A percentile compares a stretch with the other conserved stretches of the same genome.
Evolutionary conservation across 2,329 filamentous ascomycete species (phyloP).

Genomic region (Colletotrichum filicis): DNA sequence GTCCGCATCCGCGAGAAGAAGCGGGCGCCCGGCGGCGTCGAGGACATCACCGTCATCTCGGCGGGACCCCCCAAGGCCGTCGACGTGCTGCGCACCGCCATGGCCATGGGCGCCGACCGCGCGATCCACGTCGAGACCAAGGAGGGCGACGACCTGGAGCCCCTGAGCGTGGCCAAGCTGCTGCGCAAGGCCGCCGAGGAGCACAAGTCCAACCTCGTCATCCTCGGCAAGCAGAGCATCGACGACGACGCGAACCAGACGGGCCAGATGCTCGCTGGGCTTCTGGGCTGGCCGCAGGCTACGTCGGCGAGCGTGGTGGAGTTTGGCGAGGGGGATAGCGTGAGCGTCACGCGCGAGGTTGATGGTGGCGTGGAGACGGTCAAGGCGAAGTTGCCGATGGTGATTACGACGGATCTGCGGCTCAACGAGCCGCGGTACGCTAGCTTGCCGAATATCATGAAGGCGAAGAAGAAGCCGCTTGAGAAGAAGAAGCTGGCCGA

Average conservation of each 20-base stretch:
- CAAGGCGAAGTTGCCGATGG: conserved; percentile 84
- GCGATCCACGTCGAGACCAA: conserved; percentile 86
- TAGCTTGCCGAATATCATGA: conserved; percentile 98
- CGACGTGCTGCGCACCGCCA: conserved; percentile 92
- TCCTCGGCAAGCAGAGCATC: conserved; percentile 97
- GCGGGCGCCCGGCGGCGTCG: conserved; percentile 76
- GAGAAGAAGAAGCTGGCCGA: conserved; percentile 91
- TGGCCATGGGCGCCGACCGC: conserved; percentile 98
- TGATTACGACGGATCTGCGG: conserved; percentile 94
- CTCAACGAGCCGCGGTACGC: conserved; percentile 97
- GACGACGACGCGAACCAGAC: conserved; percentile 97
- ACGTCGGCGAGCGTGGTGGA: conserved; percentile 90
- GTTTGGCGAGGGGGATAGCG: conserved; percentile 75
- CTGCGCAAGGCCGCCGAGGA: conserved; percentile 82
- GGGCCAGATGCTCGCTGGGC: conserved; percentile 95
- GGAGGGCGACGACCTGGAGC: conserved; percentile 83
- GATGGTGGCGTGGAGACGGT: conserved; percentile 96
- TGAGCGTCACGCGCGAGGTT: conserved; percentile 89
- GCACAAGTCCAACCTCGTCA: conserved; percentile 90
- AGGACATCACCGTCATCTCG: conserved; percentile 90
- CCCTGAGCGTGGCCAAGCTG: conserved; percentile 91
- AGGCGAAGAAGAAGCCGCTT: conserved; percentile 99
- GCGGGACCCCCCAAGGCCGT: conserved; percentile 88
- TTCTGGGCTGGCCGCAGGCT: conserved; percentile 93
- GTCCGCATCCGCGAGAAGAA: conserved; percentile 94